These are phyloP conservation scores for Candida maesae DNA, from an alignment of 805 yeast genomes.

Conservation along the genomic window DNA sequence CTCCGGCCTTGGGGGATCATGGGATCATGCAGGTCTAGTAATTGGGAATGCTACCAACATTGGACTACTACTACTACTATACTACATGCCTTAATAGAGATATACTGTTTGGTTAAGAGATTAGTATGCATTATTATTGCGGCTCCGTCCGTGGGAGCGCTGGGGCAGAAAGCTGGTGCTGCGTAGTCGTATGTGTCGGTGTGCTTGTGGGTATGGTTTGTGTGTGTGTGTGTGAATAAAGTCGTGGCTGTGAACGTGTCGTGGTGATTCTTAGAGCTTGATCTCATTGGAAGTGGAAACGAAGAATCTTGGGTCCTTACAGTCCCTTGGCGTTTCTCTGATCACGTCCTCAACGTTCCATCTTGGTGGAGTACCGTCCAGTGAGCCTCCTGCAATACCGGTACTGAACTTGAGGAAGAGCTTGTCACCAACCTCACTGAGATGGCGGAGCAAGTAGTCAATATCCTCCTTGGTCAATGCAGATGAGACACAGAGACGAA, in stretches of 20 bases:
- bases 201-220: too few species aligned
- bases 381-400: conserved; percentile 63
- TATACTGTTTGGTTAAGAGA: too few species aligned
- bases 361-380: conserved; percentile 66
- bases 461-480: conserved; percentile 92
- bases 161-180: too few species aligned
- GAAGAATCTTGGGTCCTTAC: conserved; percentile 38
- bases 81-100: too few species aligned
- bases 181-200: too few species aligned
- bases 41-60: too few species aligned
- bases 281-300: conserved; percentile 18
- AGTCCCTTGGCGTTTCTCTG: conserved; percentile 66
- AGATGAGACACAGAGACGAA: conserved; percentile 87
- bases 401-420: conserved; percentile 72
- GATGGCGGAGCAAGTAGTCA: conserved; percentile 68
- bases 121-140: background rate
- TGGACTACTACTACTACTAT: too few species aligned
- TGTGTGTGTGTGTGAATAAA: too few species aligned
- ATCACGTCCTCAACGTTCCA: conserved; percentile 78
- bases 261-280: too few species aligned
- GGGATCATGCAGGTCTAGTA: too few species aligned
- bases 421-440: conserved; percentile 75
- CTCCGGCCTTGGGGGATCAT: too few species aligned
- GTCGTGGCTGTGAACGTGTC: too few species aligned
- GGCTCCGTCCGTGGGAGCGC: background rate